Conservation (phyloP, 2,329 filamentous ascomycete species). For the Didymosphaeria variabile region DNA sequence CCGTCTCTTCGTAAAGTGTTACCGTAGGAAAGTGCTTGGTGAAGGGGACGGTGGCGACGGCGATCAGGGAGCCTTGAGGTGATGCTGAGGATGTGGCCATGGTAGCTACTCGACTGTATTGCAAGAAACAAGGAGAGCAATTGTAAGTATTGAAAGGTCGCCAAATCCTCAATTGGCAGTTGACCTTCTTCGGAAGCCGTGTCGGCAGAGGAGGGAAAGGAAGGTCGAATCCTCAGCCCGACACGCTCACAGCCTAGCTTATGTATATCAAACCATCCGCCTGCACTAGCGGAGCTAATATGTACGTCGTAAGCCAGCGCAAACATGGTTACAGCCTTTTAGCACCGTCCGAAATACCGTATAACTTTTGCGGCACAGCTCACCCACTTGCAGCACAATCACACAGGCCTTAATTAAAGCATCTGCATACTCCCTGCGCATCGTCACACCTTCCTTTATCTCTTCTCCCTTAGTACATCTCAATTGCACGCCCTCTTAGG, state of each 20-base stretch:
- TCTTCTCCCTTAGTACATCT: neutral
- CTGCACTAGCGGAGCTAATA: conserved; percentile 1
- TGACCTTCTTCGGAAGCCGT: no score
- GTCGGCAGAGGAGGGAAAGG: neutral
- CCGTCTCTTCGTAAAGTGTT: neutral
- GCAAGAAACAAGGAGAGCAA: no score
- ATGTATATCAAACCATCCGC: conserved; percentile 8
- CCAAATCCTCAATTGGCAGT: no score
- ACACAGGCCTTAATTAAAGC: neutral
- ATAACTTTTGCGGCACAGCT: conserved; percentile 6
- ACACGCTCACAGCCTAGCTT: neutral
- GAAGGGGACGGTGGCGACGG: neutral
- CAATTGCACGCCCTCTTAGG: neutral
- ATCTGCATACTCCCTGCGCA: neutral
- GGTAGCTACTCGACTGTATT: no score
- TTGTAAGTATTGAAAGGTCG: neutral
- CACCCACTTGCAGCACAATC: conserved; percentile 2
- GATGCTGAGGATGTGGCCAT: no score
- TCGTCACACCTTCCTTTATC: neutral
- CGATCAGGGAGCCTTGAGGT: neutral
- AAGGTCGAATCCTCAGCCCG: neutral
- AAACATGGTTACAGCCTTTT: conserved; percentile 4
- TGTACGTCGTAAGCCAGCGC: conserved; percentile 5
- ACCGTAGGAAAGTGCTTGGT: neutral
- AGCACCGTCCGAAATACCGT: neutral